Evolutionary conservation across 495 filamentous ascomycete species (phyloP).

Genomic region (Tuber microsphaerosporum): DNA sequence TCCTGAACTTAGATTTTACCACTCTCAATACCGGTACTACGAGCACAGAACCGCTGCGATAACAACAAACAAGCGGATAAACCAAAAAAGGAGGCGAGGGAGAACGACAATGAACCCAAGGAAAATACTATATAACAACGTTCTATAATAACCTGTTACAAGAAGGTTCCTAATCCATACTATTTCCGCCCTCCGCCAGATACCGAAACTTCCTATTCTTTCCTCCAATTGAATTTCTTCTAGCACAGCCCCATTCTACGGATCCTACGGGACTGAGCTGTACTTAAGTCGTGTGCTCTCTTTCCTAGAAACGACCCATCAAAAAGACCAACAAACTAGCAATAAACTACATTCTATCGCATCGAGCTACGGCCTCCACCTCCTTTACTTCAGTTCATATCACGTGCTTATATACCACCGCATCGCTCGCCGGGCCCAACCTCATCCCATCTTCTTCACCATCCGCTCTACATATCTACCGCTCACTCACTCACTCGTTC

Average conservation of each 20-base stretch:
- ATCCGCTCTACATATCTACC: background rate
- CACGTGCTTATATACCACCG: background rate
- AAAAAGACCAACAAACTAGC: background rate
- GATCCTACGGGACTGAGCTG: background rate
- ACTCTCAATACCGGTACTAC: background rate
- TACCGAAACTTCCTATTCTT: background rate
- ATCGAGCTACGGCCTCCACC: background rate
- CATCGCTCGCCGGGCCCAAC: background rate
- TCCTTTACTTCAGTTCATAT: background rate
- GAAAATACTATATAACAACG: background rate
- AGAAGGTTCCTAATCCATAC: background rate
- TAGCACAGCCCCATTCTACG: background rate
- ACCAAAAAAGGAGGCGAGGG: background rate
- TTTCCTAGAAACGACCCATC: background rate
- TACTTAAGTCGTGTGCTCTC: conserved; percentile 6
- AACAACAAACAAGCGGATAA: background rate
- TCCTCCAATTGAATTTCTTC: background rate
- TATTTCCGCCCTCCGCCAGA: background rate
- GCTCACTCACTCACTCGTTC: background rate
- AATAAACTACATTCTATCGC: background rate
- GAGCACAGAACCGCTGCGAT: background rate
- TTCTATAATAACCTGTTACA: conserved; percentile 5
- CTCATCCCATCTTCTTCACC: background rate
- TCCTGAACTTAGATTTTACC: background rate
- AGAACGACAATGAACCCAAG: background rate